Base-by-base conservation (phyloP, 2,329 filamentous ascomycete species). In the Xylariales sp. region DNA sequence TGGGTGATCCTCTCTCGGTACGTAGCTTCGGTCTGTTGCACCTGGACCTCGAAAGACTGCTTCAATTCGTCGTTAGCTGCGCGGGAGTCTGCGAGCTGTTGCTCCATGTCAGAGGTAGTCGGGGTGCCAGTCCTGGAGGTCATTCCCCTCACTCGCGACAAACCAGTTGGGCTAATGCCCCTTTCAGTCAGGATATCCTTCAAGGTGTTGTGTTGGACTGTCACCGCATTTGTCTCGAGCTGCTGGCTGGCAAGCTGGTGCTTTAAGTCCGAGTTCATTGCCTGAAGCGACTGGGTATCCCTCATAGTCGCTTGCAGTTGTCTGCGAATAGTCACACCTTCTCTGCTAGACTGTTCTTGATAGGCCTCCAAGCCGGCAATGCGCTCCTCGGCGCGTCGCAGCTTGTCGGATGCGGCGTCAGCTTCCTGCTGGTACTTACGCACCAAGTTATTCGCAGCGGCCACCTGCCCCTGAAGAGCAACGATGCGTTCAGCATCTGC, bases 351-450 rank as follows among this genome's bases (percentile, higher is more conserved):
- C 64, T 98, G 93, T 59, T 98, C 93, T 65, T 98, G 93, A 61
- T 97, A 97, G 20, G 89, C 88, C 62, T 98, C 93, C 3, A 98
- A 76, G 5, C 93, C 93, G 4, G 93, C 94, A 60, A 98, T 97
- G 31, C 93, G 83, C 68, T 97, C 94, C 65, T 98, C 94, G 3
- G 93, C 93, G 44, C 85, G 85, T 40, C 93, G 85, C 40, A 98
- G 73, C 60, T 90, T 94, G 57, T 96, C 89, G 0, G 88, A 85
- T 3, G 90, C 89, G 19, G 74, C 68, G 60, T 98, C 88, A 1
- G 90, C 91, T 45, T 94, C 90, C 46, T 84, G 76, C 61, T 96
- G 89, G 53, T 95, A 95, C 56, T 88, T 88, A 61, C 85, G 86
- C 20, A 90, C 88, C 59, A 97, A 69, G 2, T 73, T 74, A 54